Conservation (phyloP, 2,329 filamentous ascomycete genomes). For the Coccinonectria pachysandricola region DNA sequence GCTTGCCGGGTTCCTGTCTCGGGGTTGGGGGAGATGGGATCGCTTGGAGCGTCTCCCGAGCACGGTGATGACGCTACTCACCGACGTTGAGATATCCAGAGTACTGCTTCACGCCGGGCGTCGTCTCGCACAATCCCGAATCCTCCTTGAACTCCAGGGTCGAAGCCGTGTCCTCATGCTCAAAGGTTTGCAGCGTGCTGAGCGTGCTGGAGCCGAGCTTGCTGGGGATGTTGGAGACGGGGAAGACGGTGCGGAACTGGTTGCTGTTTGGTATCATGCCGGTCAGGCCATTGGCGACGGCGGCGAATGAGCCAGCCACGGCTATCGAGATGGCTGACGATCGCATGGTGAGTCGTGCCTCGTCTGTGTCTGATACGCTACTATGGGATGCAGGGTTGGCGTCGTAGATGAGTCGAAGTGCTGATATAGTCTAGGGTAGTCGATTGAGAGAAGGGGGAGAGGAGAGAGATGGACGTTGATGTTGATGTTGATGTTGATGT, state of each 20-base stretch:
- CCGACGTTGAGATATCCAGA: conserved; percentile 53
- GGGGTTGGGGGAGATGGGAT: no score
- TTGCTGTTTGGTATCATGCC: conserved; percentile 11
- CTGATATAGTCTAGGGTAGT: no score
- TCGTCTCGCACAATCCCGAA: conserved; percentile 44
- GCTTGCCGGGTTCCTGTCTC: no score
- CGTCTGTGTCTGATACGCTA: no score
- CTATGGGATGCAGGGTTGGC: no score
- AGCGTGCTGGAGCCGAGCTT: not conserved
- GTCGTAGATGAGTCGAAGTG: no score
- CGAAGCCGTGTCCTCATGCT: conserved; percentile 11
- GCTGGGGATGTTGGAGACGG: conserved; percentile 5
- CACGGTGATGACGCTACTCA: no score
- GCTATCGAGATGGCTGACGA: conserved; percentile 9
- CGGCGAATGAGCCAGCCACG: conserved; percentile 7
- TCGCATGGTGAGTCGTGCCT: conserved; percentile 11
- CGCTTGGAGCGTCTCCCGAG: no score
- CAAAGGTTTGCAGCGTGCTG: conserved; percentile 9
- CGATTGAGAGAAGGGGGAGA: no score
- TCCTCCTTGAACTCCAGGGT: conserved; percentile 16
- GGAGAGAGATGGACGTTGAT: no score
- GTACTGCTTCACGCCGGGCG: conserved; percentile 51
- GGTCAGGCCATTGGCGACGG: conserved; percentile 8
- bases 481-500: no score
- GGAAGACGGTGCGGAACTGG: conserved; percentile 11